phyloP scores from a whole-genome alignment of 352 stramenopile species.

The Phytophthora pistaciae region DNA sequence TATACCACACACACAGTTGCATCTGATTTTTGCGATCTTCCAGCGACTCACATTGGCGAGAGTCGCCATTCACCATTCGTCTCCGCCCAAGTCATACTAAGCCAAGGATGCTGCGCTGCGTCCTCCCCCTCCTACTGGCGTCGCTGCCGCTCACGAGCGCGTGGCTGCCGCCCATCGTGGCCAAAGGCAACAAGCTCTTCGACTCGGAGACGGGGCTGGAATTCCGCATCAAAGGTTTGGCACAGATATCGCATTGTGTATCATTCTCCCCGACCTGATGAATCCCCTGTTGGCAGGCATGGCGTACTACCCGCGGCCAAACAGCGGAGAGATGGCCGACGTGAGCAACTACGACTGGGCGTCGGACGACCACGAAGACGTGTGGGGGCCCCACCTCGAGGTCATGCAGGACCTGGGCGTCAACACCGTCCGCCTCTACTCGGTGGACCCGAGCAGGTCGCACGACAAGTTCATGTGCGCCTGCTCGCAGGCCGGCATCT shows the following conservation, averaged over 20 bases:
- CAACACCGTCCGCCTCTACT: slow-evolving; percentile 77
- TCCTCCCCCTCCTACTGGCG: slow-evolving; percentile 4
- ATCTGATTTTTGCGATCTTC: slow-evolving; percentile 12
- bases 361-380: slow-evolving; percentile 60
- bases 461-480: slow-evolving; percentile 89
- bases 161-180: slow-evolving; percentile 61
- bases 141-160: slow-evolving; percentile 20
- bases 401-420: slow-evolving; percentile 64
- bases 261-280: no score
- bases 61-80: slow-evolving; percentile 1
- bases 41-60: not conserved
- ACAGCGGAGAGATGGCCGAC: slow-evolving; percentile 56
- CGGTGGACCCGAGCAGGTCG: slow-evolving; percentile 59
- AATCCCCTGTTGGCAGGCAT: slow-evolving; percentile 36
- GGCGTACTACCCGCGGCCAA: slow-evolving; percentile 77
- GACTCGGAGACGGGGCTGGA: slow-evolving; percentile 69
- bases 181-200: slow-evolving; percentile 90
- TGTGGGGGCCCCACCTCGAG: slow-evolving; percentile 65
- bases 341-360: slow-evolving; percentile 75
- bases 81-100: not conserved
- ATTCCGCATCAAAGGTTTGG: slow-evolving; percentile 59
- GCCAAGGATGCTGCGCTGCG: not conserved
- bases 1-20: no score
- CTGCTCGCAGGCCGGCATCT: slow-evolving; percentile 72
- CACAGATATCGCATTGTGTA: no score